Percentiles rank a stretch among this genome's conserved stretches.
These are phyloP conservation scores for Microcera coccophila DNA, from an alignment of 2,329 filamentous ascomycete genomes.

Conservation along the genomic window DNA sequence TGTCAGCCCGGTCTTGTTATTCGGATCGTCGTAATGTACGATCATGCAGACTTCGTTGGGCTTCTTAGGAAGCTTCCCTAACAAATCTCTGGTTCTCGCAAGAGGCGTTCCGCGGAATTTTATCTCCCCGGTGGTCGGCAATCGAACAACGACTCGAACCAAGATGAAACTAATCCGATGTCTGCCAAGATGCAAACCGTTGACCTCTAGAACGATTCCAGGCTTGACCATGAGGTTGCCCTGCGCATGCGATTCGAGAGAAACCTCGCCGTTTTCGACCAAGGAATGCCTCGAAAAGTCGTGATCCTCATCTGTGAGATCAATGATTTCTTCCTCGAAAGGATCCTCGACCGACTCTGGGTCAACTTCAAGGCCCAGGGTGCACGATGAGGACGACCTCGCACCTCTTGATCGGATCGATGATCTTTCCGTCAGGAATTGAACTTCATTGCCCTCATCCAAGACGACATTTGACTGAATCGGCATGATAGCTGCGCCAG, in stretches of 20 bases:
- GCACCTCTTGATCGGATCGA: neutral
- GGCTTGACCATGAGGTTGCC: constrained; percentile 12
- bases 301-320: constrained; percentile 30
- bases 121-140: constrained; percentile 13
- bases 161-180: constrained; percentile 36
- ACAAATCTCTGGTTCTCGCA: constrained; percentile 32
- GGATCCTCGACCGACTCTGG: constrained; percentile 1
- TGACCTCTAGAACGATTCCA: constrained; percentile 30
- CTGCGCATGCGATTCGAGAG: constrained; percentile 15
- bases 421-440: constrained; percentile 15
- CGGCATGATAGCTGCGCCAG: too few species aligned
- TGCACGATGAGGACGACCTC: constrained; percentile 20
- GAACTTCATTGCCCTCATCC: constrained; percentile 7
- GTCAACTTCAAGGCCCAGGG: constrained; percentile 14
- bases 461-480: too few species aligned
- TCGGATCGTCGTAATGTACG: constrained; percentile 32
- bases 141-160: constrained; percentile 41
- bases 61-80: constrained; percentile 37
- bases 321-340: constrained; percentile 29
- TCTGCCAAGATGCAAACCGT: constrained; percentile 14
- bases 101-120: constrained; percentile 39
- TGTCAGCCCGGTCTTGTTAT: constrained; percentile 15
- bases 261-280: constrained; percentile 21
- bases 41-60: constrained; percentile 43
- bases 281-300: constrained; percentile 7